phyloP scores from a whole-genome alignment of 2,329 filamentous ascomycete species.

The Cladosporium sphaerospermum region DNA sequence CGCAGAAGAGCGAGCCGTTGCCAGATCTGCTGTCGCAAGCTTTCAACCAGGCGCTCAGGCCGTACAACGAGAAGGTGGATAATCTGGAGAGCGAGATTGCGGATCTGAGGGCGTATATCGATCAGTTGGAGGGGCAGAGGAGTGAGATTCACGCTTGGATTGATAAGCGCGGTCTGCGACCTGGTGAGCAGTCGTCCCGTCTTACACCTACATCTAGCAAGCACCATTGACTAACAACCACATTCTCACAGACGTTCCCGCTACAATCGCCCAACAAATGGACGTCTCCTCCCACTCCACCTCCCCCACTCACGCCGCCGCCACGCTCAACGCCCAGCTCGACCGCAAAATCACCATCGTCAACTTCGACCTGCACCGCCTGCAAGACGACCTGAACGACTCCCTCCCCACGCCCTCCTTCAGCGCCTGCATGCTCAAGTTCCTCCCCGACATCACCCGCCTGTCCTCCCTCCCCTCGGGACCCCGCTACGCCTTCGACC shows the following conservation, averaged over 20 bases:
- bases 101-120: constrained; percentile 45
- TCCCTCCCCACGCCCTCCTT: constrained; percentile 48
- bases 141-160: constrained; percentile 50
- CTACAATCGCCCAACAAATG: constrained; percentile 48
- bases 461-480: constrained; percentile 43
- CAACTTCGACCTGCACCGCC: constrained; percentile 51
- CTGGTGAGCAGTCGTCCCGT: constrained; percentile 35
- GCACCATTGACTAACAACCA: neutral
- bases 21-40: constrained; percentile 47
- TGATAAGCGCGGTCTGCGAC: constrained; percentile 48
- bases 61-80: constrained; percentile 49
- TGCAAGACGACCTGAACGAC: constrained; percentile 51
- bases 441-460: constrained; percentile 48
- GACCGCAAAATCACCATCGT: constrained; percentile 54
- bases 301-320: constrained; percentile 40
- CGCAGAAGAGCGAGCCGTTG: constrained; percentile 34
- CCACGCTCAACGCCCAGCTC: constrained; percentile 50
- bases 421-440: constrained; percentile 49
- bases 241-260: constrained; percentile 41
- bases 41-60: constrained; percentile 48
- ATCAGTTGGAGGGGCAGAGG: constrained; percentile 46
- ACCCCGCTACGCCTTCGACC: constrained; percentile 47
- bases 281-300: constrained; percentile 37
- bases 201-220: neutral
- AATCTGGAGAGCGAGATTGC: constrained; percentile 45